Evolutionary conservation across 805 yeast species (phyloP).

Genomic region (Aciculoconidium aculeatum): DNA sequence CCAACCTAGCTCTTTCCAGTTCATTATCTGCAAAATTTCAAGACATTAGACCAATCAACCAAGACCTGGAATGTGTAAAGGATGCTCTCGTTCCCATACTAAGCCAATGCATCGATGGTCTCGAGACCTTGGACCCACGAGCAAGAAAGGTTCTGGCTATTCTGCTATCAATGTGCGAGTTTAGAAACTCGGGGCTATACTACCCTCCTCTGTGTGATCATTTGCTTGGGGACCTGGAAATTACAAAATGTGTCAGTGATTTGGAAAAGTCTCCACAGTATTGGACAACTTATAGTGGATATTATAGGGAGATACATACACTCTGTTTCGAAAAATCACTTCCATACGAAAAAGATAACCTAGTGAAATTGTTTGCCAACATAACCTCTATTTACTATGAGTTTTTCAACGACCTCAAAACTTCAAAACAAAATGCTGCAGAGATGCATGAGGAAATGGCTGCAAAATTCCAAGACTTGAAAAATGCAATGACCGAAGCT

Average conservation of each 20-base stretch:
- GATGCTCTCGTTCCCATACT: constrained; percentile 36
- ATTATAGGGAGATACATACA: constrained; percentile 47
- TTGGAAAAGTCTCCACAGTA: constrained; percentile 47
- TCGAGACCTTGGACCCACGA: constrained; percentile 29
- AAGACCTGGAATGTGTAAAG: constrained; percentile 35
- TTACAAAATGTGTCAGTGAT: constrained; percentile 32
- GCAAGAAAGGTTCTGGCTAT: constrained; percentile 38
- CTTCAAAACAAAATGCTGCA: not conserved
- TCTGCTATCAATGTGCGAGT: constrained; percentile 49
- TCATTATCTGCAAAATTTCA: not conserved
- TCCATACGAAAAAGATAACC: constrained; percentile 48
- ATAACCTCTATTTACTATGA: constrained; percentile 28
- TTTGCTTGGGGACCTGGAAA: constrained; percentile 9
- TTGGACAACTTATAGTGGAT: constrained; percentile 73
- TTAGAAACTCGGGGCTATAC: constrained; percentile 38
- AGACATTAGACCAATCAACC: too few relatives aligned
- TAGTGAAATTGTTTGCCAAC: constrained; percentile 41
- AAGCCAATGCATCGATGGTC: constrained; percentile 36
- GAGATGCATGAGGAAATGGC: constrained; percentile 1
- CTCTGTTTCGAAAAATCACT: constrained; percentile 49
- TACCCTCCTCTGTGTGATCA: constrained; percentile 26
- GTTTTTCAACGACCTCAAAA: too few relatives aligned
- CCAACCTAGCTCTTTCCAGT: not conserved
- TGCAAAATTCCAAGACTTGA: too few relatives aligned
- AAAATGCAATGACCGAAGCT: too few relatives aligned